These are phyloP conservation scores for Tilletia walkeri DNA, from an alignment of 1,284 basidiomycete species.

Conservation along the genomic window DNA sequence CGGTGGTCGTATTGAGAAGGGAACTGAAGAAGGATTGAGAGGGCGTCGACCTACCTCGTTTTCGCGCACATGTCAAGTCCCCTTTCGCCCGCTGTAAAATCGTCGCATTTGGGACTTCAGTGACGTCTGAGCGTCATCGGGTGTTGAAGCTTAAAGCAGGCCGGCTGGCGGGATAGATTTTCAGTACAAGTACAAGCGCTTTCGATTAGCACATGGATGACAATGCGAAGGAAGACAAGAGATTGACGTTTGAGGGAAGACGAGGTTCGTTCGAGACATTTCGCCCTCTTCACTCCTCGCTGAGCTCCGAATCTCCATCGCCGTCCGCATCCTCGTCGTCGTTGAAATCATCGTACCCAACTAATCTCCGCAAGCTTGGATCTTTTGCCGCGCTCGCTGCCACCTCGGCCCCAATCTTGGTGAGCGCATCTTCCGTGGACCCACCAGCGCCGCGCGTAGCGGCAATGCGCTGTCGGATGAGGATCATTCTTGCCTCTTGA, in stretches of 20 bases:
- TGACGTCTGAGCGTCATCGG: no score
- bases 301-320: neutral
- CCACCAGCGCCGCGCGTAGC: constrained; percentile 17
- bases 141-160: no score
- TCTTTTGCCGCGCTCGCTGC: constrained; percentile 14
- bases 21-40: constrained; percentile 54
- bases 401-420: constrained; percentile 18
- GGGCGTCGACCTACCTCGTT: neutral
- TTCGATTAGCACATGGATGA: no score
- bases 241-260: no score
- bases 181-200: neutral
- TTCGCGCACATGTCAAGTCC: no score
- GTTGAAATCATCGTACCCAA: neutral
- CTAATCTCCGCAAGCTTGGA: neutral
- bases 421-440: constrained; percentile 12
- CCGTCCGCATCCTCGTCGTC: constrained; percentile 1
- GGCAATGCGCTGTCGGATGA: constrained; percentile 72
- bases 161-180: no score
- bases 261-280: no score
- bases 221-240: no score
- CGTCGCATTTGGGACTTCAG: no score
- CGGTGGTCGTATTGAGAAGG: constrained; percentile 50
- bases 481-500: constrained; percentile 83
- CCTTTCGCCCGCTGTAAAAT: no score
- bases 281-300: neutral